phyloP scores from a whole-genome alignment of 139 green algal genomes.

The Penium margaritaceum region DNA sequence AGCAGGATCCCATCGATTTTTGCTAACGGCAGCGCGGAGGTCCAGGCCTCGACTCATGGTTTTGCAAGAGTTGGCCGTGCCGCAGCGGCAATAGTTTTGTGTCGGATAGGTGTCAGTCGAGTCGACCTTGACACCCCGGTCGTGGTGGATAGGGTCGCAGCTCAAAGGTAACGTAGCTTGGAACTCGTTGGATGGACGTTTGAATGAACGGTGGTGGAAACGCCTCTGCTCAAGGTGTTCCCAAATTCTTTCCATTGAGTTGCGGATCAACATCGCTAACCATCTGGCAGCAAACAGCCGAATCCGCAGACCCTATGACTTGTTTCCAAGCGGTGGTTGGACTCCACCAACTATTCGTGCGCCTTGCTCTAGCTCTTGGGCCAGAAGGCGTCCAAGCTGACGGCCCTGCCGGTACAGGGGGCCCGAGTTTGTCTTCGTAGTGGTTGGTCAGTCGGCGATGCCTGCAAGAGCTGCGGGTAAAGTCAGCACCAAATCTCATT shows the following conservation, averaged over 20 bases:
- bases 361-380: background rate
- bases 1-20: no score
- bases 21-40: no score
- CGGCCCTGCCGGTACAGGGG: slow-evolving; percentile 18
- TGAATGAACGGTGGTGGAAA: no score
- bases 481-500: slow-evolving; percentile 2
- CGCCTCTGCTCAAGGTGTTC: no score
- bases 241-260: slow-evolving; percentile 7
- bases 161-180: no score
- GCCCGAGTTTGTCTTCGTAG: slow-evolving; percentile 8
- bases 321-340: background rate
- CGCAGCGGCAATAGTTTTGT: no score
- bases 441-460: background rate
- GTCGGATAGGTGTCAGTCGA: no score
- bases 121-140: no score
- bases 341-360: background rate
- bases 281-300: background rate
- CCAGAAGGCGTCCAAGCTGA: slow-evolving; percentile 10
- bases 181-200: no score
- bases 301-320: background rate
- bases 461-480: slow-evolving; percentile 7
- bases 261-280: slow-evolving; percentile 16
- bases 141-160: no score
- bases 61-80: no score
- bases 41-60: no score